Evolutionary conservation across 2,329 filamentous ascomycete genomes (phyloP).

Genomic region (Hortaea sp.): DNA sequence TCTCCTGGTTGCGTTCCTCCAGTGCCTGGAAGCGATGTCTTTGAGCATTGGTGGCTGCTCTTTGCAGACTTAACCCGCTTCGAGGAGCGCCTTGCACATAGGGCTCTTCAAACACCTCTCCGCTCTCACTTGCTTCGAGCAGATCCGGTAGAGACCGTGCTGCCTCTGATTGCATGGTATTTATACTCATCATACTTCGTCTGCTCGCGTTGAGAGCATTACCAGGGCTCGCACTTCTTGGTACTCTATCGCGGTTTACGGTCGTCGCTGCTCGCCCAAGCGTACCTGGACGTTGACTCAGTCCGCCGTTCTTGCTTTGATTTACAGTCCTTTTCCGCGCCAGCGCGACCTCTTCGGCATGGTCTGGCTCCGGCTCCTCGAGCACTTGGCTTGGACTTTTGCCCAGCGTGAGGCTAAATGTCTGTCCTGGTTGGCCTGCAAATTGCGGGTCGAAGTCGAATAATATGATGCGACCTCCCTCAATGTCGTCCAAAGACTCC

Average conservation of each 20-base stretch:
- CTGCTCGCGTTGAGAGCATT: conserved; percentile 8
- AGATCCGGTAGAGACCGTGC: conserved; percentile 22
- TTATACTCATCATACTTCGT: conserved; percentile 15
- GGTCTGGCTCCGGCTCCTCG: conserved; percentile 24
- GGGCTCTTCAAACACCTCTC: conserved; percentile 22
- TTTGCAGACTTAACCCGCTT: conserved; percentile 22
- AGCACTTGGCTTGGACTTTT: conserved; percentile 24
- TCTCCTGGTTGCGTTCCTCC: conserved; percentile 40
- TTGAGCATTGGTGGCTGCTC: conserved; percentile 54
- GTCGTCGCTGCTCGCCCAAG: conserved; percentile 27
- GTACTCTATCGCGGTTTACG: conserved; percentile 7
- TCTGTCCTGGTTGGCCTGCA: conserved; percentile 27
- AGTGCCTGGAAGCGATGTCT: conserved; percentile 56
- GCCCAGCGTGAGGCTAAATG: conserved; percentile 25
- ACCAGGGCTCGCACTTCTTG: conserved; percentile 10
- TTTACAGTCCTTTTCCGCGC: conserved; percentile 27
- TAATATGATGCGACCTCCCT: conserved; percentile 28
- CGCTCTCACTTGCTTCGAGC: conserved; percentile 15
- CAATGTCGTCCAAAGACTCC: conserved; percentile 24
- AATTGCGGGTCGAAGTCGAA: conserved; percentile 25
- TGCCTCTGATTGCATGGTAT: conserved; percentile 19
- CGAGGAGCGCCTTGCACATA: conserved; percentile 25
- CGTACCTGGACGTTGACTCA: conserved; percentile 22
- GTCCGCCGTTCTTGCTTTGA: conserved; percentile 20
- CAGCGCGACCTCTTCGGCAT: conserved; percentile 25